phyloP scores from a whole-genome alignment of 1,284 basidiomycete species.

The Kwoniella shivajii region DNA sequence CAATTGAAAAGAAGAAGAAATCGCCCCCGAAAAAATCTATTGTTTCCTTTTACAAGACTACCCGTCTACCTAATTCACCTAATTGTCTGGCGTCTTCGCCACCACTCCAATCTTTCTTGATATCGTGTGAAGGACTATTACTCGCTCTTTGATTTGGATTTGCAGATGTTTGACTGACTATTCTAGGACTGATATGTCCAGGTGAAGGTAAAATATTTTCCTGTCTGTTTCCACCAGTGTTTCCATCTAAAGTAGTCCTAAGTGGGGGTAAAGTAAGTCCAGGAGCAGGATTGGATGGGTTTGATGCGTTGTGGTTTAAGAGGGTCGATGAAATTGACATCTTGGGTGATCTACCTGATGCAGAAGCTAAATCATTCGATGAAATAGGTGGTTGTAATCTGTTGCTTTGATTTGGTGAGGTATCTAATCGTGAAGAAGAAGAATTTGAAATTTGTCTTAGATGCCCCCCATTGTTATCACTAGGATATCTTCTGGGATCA shows the following conservation, averaged over 20 bases:
- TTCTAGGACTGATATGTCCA: constrained; percentile 6
- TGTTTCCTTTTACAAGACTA: constrained; percentile 15
- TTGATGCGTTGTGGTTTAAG: constrained; percentile 12
- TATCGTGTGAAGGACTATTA: constrained; percentile 2
- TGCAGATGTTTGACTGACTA: background rate
- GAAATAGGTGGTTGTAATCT: constrained; percentile 8
- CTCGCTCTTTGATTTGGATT: background rate
- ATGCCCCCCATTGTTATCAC: background rate
- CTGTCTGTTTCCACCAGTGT: background rate
- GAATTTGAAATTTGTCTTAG: constrained; percentile 7
- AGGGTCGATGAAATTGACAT: constrained; percentile 18
- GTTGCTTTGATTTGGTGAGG: constrained; percentile 5
- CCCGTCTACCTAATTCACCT: constrained; percentile 21
- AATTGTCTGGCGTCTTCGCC: constrained; percentile 24
- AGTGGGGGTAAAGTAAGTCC: constrained; percentile 36
- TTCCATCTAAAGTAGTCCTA: constrained; percentile 18
- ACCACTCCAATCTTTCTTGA: constrained; percentile 10
- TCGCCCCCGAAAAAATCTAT: too few species aligned
- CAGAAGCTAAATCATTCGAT: constrained; percentile 1
- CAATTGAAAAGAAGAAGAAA: too few species aligned
- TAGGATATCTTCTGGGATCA: constrained; percentile 14
- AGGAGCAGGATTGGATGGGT: background rate
- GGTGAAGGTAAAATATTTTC: constrained; percentile 2
- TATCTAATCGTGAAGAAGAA: constrained; percentile 3
- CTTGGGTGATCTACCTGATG: constrained; percentile 22